Conservation (phyloP, 1,139 yeast genomes). For the Magnusiomyces tetraspermus region DNA sequence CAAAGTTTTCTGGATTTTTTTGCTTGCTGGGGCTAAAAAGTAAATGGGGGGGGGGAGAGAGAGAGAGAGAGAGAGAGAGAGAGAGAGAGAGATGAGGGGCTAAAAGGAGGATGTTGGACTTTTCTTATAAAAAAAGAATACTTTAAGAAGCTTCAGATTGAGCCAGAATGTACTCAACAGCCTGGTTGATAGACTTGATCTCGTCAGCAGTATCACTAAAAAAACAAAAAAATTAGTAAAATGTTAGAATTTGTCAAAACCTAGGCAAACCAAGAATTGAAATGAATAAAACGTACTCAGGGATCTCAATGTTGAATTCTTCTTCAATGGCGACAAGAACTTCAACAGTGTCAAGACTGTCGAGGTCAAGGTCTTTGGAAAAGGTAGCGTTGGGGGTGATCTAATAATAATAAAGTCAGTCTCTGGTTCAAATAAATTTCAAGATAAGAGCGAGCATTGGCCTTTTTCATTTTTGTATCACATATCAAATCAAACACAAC, state of each 20-base stretch:
- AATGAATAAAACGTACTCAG: slow-evolving; percentile 40
- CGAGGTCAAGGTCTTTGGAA: slow-evolving; percentile 67
- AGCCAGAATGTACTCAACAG: slow-evolving; percentile 63
- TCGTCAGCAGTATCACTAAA: slow-evolving; percentile 45
- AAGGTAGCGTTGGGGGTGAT: slow-evolving; percentile 51
- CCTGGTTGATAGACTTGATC: slow-evolving; percentile 78
- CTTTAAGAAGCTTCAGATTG: slow-evolving; percentile 49
- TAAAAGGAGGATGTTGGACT: too few relatives aligned
- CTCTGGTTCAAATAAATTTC: background rate
- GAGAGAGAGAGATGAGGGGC: too few relatives aligned
- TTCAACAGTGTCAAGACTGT: slow-evolving; percentile 77
- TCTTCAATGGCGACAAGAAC: slow-evolving; percentile 81
- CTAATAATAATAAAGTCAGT: slow-evolving; percentile 19
- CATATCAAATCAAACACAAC: too few relatives aligned
- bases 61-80: too few relatives aligned
- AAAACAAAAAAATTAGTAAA: too few relatives aligned
- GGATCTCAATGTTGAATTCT: slow-evolving; percentile 54
- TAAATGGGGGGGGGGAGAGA: too few relatives aligned
- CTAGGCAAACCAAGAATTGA: background rate
- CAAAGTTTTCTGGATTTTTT: too few relatives aligned
- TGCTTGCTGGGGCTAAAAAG: too few relatives aligned
- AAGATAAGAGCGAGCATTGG: background rate
- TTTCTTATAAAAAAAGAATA: too few relatives aligned
- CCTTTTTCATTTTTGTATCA: background rate
- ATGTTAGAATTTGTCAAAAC: too few relatives aligned